Conservation (phyloP, 2,329 filamentous ascomycete species). For the Ophiobolus disseminans region DNA sequence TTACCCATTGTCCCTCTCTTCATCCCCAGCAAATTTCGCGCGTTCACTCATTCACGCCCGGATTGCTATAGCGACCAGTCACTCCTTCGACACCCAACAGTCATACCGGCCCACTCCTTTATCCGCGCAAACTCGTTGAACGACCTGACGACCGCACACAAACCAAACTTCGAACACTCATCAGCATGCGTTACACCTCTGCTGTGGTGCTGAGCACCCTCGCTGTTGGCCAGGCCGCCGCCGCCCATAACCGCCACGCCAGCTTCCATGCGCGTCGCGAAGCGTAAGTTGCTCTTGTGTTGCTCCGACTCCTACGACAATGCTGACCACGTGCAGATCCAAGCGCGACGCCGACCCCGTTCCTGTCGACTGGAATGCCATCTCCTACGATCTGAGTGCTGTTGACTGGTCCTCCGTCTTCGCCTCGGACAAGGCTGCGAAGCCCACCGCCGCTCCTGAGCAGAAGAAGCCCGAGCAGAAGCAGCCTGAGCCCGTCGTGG, state of each 20-base stretch:
- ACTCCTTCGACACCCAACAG: slow-evolving; percentile 28
- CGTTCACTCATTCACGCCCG: slow-evolving; percentile 50
- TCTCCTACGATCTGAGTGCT: slow-evolving; percentile 33
- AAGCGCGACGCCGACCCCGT: slow-evolving; percentile 36
- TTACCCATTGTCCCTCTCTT: slow-evolving; percentile 31
- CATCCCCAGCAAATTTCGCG: slow-evolving; percentile 37
- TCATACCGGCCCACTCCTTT: slow-evolving; percentile 5
- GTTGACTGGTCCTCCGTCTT: slow-evolving; percentile 37
- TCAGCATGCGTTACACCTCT: slow-evolving; percentile 46
- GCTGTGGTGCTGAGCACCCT: slow-evolving; percentile 48
- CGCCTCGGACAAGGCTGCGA: slow-evolving; percentile 8
- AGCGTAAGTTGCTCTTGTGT: slow-evolving; percentile 30
- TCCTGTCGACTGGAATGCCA: slow-evolving; percentile 40
- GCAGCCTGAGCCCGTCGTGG: slow-evolving; percentile 4
- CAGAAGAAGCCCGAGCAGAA: slow-evolving; percentile 16
- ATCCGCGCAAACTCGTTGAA: slow-evolving; percentile 24
- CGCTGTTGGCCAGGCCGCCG: slow-evolving; percentile 45
- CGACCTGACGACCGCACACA: slow-evolving; percentile 32
- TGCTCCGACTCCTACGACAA: neutral
- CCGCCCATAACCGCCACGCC: slow-evolving; percentile 43
- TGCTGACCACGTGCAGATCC: slow-evolving; percentile 30
- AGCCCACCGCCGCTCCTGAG: slow-evolving; percentile 18
- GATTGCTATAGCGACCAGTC: slow-evolving; percentile 35
- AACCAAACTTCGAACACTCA: slow-evolving; percentile 11
- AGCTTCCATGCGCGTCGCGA: slow-evolving; percentile 47